Evolutionary conservation across 1,284 basidiomycete genomes (phyloP).

Genomic region (Phellopilus nigrolimitatus): DNA sequence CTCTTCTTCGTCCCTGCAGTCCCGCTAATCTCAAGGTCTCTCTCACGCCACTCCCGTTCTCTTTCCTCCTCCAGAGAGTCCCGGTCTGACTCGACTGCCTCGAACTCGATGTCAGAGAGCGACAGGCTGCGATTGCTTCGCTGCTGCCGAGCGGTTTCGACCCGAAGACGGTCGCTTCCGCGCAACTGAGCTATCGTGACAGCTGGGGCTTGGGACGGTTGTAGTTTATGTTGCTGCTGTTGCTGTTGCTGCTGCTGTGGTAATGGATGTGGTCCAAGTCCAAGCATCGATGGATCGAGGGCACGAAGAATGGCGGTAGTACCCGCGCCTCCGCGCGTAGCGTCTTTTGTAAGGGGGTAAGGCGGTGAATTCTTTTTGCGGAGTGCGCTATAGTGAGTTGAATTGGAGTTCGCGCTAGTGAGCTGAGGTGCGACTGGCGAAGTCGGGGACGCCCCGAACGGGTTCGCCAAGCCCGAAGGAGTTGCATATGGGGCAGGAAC

Average conservation of each 20-base stretch:
- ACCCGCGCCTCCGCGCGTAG: neutral
- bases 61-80: conserved; percentile 11
- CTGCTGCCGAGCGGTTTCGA: neutral
- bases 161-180: neutral
- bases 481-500: neutral
- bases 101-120: conserved; percentile 9
- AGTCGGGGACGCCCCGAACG: conserved; percentile 1
- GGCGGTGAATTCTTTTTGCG: conserved; percentile 8
- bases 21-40: conserved; percentile 12
- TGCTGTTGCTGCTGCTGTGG: neutral
- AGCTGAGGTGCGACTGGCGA: conserved; percentile 1
- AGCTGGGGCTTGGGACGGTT: neutral
- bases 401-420: neutral
- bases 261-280: neutral
- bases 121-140: neutral
- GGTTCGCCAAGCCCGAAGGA: neutral
- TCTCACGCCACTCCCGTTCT: conserved; percentile 11
- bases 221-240: neutral
- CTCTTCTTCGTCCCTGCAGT: neutral
- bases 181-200: neutral
- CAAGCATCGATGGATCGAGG: conserved; percentile 19
- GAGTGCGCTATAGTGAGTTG: neutral
- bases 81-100: neutral
- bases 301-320: conserved; percentile 21
- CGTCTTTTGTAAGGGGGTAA: neutral